These are phyloP conservation scores for Rhododendron molle DNA, from an alignment of 148 eudicot species.

Conservation along the genomic window DNA sequence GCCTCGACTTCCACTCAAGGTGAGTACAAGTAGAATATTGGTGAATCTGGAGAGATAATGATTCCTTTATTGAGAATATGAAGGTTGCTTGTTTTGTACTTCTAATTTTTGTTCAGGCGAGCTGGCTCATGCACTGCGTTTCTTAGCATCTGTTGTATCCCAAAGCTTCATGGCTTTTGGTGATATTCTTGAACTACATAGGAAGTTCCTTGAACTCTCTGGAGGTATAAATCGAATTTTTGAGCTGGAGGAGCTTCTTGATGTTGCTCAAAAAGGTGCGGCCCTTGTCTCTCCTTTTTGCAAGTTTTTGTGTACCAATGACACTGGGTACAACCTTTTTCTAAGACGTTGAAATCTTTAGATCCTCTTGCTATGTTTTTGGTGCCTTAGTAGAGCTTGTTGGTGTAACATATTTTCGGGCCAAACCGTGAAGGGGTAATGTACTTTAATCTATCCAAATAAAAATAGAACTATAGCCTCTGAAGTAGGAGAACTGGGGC, in stretches of 20 bases:
- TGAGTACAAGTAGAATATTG: conserved; percentile 22
- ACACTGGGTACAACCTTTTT: neutral
- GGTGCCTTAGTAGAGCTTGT: neutral
- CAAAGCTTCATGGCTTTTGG: conserved; percentile 99
- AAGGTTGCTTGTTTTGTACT: conserved; percentile 2
- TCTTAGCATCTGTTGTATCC: conserved; percentile 93
- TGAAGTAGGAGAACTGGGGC: neutral
- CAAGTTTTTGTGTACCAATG: neutral
- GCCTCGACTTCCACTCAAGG: conserved; percentile 95
- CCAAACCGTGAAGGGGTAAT: neutral
- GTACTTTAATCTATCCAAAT: neutral
- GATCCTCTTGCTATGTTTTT: neutral
- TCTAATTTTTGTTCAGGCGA: conserved; percentile 50
- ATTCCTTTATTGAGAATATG: neutral
- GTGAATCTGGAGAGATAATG: neutral
- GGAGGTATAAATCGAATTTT: conserved; percentile 92
- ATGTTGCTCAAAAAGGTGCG: conserved; percentile 81
- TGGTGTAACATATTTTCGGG: neutral
- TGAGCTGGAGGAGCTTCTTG: conserved; percentile 85
- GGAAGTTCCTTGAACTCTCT: conserved; percentile 84
- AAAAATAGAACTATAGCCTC: neutral
- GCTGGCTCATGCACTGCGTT: conserved; percentile 92
- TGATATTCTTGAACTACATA: conserved; percentile 87
- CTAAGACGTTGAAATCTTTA: neutral
- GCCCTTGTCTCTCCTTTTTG: conserved; percentile 7